phyloP scores from a whole-genome alignment of 1,284 basidiomycete species.

The Trametes pubescens region DNA sequence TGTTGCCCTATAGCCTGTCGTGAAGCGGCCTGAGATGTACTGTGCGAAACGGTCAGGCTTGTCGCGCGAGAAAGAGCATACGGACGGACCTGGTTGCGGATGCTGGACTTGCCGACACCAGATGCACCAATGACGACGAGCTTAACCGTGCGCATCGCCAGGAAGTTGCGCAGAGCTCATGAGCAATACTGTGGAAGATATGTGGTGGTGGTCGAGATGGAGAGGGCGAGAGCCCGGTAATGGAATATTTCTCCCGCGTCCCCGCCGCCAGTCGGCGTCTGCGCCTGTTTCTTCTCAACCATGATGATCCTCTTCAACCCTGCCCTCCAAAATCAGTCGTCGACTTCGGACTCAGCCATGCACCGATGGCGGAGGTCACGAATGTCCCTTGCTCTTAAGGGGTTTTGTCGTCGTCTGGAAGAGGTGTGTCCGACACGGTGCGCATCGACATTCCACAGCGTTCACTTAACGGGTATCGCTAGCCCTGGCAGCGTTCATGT shows the following conservation, averaged over 20 bases:
- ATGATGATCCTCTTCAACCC: too few species aligned
- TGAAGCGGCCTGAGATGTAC: conserved; percentile 81
- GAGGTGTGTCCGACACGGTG: too few species aligned
- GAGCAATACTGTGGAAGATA: conserved; percentile 14
- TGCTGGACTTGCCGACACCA: conserved; percentile 80
- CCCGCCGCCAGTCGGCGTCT: not conserved
- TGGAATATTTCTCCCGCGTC: conserved; percentile 4
- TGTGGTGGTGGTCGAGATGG: conserved; percentile 13
- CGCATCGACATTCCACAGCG: too few species aligned
- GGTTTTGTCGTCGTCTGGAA: too few species aligned
- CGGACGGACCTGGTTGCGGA: conserved; percentile 68
- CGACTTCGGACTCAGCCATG: too few species aligned
- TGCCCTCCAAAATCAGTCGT: too few species aligned
- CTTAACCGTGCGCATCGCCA: conserved; percentile 71
- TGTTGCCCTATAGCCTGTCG: conserved; percentile 78
- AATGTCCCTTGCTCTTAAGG: too few species aligned
- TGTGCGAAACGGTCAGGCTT: conserved; percentile 40
- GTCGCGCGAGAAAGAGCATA: not conserved
- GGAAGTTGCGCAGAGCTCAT: conserved; percentile 29
- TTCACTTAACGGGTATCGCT: too few species aligned
- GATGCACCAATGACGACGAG: conserved; percentile 80
- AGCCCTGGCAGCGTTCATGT: not conserved
- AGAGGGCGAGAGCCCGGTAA: not conserved
- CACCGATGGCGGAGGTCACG: too few species aligned
- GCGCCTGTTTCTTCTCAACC: not conserved